Percentiles rank a stretch among this genome's conserved stretches.
Evolutionary conservation across 2,329 filamentous ascomycete species (phyloP).

Genomic region (Phialophora tarda): DNA sequence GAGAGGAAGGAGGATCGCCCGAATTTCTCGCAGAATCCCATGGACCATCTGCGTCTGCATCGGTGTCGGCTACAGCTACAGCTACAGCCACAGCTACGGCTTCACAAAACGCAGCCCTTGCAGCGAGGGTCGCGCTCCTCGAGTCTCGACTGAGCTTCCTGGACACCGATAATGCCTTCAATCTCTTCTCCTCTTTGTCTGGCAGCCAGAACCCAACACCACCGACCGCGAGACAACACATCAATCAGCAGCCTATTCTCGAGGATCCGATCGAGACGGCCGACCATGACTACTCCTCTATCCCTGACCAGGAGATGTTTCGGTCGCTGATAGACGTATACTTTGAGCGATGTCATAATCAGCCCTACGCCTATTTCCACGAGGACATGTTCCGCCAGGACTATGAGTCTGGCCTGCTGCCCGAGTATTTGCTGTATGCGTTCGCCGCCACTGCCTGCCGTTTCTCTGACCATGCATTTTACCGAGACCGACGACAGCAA

Average conservation of each 20-base stretch:
- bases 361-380: constrained; percentile 50
- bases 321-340: constrained; percentile 41
- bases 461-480: constrained; percentile 42
- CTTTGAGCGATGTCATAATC: constrained; percentile 47
- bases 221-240: background rate
- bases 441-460: constrained; percentile 45
- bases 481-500: constrained; percentile 39
- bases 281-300: constrained; percentile 11
- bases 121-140: constrained; percentile 22
- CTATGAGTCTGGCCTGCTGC: constrained; percentile 39
- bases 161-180: constrained; percentile 16
- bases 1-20: constrained; percentile 10
- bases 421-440: constrained; percentile 45
- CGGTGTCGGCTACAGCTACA: background rate
- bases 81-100: background rate
- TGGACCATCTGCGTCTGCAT: background rate
- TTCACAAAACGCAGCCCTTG: constrained; percentile 17
- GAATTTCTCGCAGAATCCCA: constrained; percentile 3
- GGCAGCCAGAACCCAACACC: background rate
- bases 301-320: constrained; percentile 10
- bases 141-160: constrained; percentile 26
- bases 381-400: constrained; percentile 44
- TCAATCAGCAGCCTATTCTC: constrained; percentile 7
- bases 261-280: background rate
- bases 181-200: constrained; percentile 15